Evolutionary conservation across 768 basidiomycete species (phyloP).

Genomic region (Imleria badia): DNA sequence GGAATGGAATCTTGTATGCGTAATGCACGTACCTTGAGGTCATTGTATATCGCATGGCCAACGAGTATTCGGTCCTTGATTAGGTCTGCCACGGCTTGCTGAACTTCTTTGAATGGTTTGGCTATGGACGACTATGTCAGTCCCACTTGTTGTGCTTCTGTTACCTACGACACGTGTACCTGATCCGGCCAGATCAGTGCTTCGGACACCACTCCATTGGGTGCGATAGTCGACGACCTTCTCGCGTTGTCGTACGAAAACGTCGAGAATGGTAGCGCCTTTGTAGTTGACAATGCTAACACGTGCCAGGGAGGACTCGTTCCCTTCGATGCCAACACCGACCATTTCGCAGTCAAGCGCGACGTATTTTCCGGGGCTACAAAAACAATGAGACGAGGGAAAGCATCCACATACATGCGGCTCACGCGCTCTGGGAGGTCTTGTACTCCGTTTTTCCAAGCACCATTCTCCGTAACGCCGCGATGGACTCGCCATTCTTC

Average conservation of each 20-base stretch:
- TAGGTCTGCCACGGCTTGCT: slow-evolving; percentile 72
- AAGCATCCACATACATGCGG: neutral
- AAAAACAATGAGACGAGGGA: slow-evolving; percentile 2
- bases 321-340: slow-evolving; percentile 8
- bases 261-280: slow-evolving; percentile 67
- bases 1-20: too few species aligned
- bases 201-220: slow-evolving; percentile 63
- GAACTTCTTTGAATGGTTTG: slow-evolving; percentile 75
- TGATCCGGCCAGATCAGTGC: slow-evolving; percentile 71
- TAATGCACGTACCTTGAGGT: too few species aligned
- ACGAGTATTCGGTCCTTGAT: slow-evolving; percentile 27
- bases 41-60: too few species aligned
- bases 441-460: slow-evolving; percentile 44
- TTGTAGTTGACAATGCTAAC: slow-evolving; percentile 75
- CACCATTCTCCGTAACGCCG: slow-evolving; percentile 48
- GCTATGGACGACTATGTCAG: slow-evolving; percentile 41
- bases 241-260: slow-evolving; percentile 55
- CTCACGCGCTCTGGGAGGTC: slow-evolving; percentile 46
- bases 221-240: slow-evolving; percentile 93
- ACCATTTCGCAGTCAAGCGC: slow-evolving; percentile 77
- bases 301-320: slow-evolving; percentile 11
- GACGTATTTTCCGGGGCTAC: slow-evolving; percentile 71
- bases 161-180: slow-evolving; percentile 13
- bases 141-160: neutral
- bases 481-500: neutral